Percentiles rank a stretch among this genome's conserved stretches.
Conservation (phyloP, 2,329 filamentous ascomycete species). For the Cladophialophora carrionii region DNA sequence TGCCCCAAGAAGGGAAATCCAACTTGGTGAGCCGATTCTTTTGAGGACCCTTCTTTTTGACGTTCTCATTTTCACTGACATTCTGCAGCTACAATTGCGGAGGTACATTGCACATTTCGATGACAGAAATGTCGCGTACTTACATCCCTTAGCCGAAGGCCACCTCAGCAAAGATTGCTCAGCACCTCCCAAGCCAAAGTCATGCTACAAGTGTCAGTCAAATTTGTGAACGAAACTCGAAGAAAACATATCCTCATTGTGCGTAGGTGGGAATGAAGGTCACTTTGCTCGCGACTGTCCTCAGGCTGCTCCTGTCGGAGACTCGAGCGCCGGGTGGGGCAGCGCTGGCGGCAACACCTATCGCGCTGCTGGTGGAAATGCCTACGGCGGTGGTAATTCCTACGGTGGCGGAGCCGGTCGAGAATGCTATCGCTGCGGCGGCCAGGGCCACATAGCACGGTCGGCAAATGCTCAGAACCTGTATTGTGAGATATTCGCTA, state of each 20-base stretch:
- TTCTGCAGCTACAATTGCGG: conserved; percentile 74
- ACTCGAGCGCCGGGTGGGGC: conserved; percentile 54
- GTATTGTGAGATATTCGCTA: conserved; percentile 60
- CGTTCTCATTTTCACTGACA: conserved; percentile 35
- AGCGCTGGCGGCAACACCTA: conserved; percentile 50
- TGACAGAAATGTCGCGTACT: conserved; percentile 9
- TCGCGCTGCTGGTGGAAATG: conserved; percentile 47
- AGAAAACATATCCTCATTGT: conserved; percentile 62
- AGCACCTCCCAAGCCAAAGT: conserved; percentile 82
- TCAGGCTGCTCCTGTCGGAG: conserved; percentile 47
- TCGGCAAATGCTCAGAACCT: conserved; percentile 65
- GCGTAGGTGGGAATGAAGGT: conserved; percentile 71
- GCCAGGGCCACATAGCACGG: conserved; percentile 90
- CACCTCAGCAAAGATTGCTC: conserved; percentile 92
- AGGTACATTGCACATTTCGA: conserved; percentile 56
- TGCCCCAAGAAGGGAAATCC: conserved; percentile 82
- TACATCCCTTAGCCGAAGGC: conserved; percentile 57
- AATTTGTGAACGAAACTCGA: conserved; percentile 1
- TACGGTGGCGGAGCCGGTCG: conserved; percentile 56
- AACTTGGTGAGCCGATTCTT: conserved; percentile 67
- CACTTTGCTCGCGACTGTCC: conserved; percentile 72
- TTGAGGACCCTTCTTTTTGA: conserved; percentile 9
- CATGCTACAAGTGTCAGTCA: conserved; percentile 58
- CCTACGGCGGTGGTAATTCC: conserved; percentile 52
- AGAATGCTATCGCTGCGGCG: conserved; percentile 98